Evolutionary conservation across 2,329 filamentous ascomycete genomes (phyloP).

Genomic region (Fusarium graminum): DNA sequence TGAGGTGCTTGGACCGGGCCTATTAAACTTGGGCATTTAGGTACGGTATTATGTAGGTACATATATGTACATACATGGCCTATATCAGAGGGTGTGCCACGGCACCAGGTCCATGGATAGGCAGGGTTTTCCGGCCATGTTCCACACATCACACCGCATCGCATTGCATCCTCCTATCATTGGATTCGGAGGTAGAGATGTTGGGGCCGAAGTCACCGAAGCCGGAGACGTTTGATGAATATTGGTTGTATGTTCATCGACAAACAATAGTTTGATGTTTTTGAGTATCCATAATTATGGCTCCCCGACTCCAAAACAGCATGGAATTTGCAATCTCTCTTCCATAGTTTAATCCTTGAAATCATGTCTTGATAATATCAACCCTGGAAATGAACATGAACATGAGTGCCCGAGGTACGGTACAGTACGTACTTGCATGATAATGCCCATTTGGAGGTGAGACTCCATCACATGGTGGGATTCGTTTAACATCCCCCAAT

Average conservation of each 20-base stretch:
- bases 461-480: slow-evolving; percentile 44
- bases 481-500: slow-evolving; percentile 49
- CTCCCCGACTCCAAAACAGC: not conserved
- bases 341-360: not conserved
- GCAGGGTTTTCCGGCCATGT: slow-evolving; percentile 23
- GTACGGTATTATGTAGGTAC: slow-evolving; percentile 1
- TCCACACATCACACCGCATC: slow-evolving; percentile 39
- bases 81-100: slow-evolving; percentile 31
- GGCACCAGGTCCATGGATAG: not conserved
- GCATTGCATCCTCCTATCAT: slow-evolving; percentile 27
- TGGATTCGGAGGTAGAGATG: not conserved
- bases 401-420: too few relatives aligned
- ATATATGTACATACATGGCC: slow-evolving; percentile 4
- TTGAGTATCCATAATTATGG: not conserved
- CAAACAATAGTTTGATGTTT: too few relatives aligned
- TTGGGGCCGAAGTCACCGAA: not conserved
- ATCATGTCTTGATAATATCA: not conserved
- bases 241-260: not conserved
- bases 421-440: slow-evolving; percentile 9
- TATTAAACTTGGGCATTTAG: not conserved
- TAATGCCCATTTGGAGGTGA: slow-evolving; percentile 6
- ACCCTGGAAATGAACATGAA: not conserved
- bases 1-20: slow-evolving; percentile 36
- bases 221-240: not conserved
- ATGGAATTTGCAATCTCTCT: slow-evolving; percentile 28